phyloP scores from a whole-genome alignment of 1,284 basidiomycete genomes.

The Rhodotorula sp. region DNA sequence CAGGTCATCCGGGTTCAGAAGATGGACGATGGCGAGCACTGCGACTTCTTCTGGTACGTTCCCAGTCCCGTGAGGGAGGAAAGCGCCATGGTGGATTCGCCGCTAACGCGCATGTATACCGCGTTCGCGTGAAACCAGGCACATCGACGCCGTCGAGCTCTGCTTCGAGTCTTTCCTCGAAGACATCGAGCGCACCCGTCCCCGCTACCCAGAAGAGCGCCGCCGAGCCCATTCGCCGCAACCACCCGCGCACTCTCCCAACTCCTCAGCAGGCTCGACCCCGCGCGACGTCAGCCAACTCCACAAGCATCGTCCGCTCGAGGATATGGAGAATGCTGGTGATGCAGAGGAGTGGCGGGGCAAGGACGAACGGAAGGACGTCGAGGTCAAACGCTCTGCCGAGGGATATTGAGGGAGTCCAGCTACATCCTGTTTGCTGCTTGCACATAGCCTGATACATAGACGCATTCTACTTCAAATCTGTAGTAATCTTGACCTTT shows the following conservation, averaged over 20 bases:
- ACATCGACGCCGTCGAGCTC: conserved; percentile 62
- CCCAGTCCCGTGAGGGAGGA: too few relatives aligned
- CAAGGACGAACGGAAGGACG: conserved; percentile 8
- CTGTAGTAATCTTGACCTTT: too few relatives aligned
- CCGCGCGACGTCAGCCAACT: conserved; percentile 5
- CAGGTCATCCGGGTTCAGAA: conserved; percentile 57
- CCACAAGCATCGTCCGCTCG: not conserved
- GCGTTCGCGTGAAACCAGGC: conserved; percentile 45
- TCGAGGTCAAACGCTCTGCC: conserved; percentile 9
- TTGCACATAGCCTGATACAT: too few relatives aligned
- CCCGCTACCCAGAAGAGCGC: conserved; percentile 44
- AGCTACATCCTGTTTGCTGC: too few relatives aligned
- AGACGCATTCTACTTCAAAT: too few relatives aligned
- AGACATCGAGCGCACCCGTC: conserved; percentile 49
- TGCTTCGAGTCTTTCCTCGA: conserved; percentile 49
- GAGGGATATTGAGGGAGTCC: conserved; percentile 10
- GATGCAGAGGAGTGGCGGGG: conserved; percentile 1
- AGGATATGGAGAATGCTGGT: not conserved
- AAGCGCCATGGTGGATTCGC: too few relatives aligned
- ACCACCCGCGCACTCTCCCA: conserved; percentile 1
- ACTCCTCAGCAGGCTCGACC: not conserved
- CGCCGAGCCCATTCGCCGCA: conserved; percentile 10
- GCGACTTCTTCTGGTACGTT: conserved; percentile 49
- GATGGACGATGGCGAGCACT: conserved; percentile 50
- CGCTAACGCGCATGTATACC: not conserved